A percentile compares a stretch with the other conserved stretches of the same genome.
These are phyloP conservation scores for Penicillium bovifimosum DNA, from an alignment of 495 filamentous ascomycete species.

Conservation along the genomic window DNA sequence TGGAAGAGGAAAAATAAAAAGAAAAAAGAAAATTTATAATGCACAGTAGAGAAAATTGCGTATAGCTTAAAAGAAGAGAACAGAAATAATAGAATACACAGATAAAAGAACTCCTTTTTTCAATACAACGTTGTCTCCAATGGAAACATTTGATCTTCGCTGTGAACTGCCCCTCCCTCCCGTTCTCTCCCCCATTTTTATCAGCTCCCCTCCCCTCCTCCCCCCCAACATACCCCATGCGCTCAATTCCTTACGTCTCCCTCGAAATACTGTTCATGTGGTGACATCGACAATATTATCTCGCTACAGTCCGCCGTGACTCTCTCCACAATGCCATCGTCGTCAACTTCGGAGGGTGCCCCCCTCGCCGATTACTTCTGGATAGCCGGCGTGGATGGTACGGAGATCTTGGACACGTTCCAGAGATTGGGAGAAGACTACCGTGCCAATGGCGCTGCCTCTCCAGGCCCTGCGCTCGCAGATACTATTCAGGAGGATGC, in stretches of 20 bases:
- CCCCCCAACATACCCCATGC: not conserved
- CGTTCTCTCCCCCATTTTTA: slow-evolving; percentile 11
- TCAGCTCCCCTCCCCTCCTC: slow-evolving; percentile 5
- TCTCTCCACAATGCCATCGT: slow-evolving; percentile 24
- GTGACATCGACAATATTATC: slow-evolving; percentile 20
- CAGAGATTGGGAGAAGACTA: slow-evolving; percentile 50
- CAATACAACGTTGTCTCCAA: slow-evolving; percentile 4
- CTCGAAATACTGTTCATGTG: slow-evolving; percentile 26
- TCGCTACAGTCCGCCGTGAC: slow-evolving; percentile 12
- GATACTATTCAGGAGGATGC: slow-evolving; percentile 80
- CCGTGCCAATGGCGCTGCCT: slow-evolving; percentile 36
- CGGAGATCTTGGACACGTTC: slow-evolving; percentile 44
- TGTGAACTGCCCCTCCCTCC: slow-evolving; percentile 20
- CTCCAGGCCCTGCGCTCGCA: slow-evolving; percentile 54
- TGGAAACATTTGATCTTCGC: slow-evolving; percentile 24
- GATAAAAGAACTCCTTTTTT: slow-evolving; percentile 10
- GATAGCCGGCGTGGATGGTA: slow-evolving; percentile 86
- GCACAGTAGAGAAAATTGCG: not conserved
- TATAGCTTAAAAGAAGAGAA: not conserved
- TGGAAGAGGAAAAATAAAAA: slow-evolving; percentile 6
- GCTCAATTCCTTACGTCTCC: not conserved
- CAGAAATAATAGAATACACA: not conserved
- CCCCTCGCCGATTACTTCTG: slow-evolving; percentile 98
- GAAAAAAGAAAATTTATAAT: not conserved
- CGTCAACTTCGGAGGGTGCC: slow-evolving; percentile 44